These are phyloP conservation scores for Thielaviopsis musarum DNA, from an alignment of 2,329 filamentous ascomycete species.

Conservation along the genomic window DNA sequence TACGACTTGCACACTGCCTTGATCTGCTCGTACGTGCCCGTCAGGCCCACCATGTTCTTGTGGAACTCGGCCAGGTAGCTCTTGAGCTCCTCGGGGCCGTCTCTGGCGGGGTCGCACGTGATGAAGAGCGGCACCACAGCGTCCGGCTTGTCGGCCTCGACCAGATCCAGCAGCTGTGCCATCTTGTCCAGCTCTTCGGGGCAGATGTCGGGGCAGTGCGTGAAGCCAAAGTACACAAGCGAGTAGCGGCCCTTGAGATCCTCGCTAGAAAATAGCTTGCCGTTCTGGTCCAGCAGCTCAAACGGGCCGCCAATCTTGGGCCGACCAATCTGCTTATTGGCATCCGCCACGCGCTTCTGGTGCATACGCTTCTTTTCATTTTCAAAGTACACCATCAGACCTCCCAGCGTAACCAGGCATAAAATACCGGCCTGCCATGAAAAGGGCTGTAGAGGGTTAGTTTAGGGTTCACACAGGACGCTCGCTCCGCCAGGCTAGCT, in stretches of 20 bases:
- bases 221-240: constrained; percentile 92
- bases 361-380: constrained; percentile 85
- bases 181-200: constrained; percentile 99
- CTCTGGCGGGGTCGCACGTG: constrained; percentile 84
- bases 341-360: constrained; percentile 73
- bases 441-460: constrained; percentile 48
- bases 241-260: constrained; percentile 78
- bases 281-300: constrained; percentile 64
- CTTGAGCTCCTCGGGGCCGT: constrained; percentile 71
- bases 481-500: too few relatives aligned
- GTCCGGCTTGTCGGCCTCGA: constrained; percentile 33
- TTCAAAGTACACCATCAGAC: constrained; percentile 79
- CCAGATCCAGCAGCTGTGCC: constrained; percentile 78
- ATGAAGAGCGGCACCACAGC: constrained; percentile 71
- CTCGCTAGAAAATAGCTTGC: constrained; percentile 57
- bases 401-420: constrained; percentile 63
- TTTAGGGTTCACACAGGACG: not conserved
- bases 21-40: constrained; percentile 83
- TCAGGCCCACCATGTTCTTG: constrained; percentile 67
- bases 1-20: constrained; percentile 92
- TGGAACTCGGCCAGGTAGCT: constrained; percentile 87
- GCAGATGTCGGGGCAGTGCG: constrained; percentile 95
- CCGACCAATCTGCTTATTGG: constrained; percentile 79
- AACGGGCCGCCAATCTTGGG: constrained; percentile 90
- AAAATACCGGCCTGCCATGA: constrained; percentile 80